Evolutionary conservation across 1,284 basidiomycete species (phyloP).

Genomic region (Uromyces viciae-fabae): DNA sequence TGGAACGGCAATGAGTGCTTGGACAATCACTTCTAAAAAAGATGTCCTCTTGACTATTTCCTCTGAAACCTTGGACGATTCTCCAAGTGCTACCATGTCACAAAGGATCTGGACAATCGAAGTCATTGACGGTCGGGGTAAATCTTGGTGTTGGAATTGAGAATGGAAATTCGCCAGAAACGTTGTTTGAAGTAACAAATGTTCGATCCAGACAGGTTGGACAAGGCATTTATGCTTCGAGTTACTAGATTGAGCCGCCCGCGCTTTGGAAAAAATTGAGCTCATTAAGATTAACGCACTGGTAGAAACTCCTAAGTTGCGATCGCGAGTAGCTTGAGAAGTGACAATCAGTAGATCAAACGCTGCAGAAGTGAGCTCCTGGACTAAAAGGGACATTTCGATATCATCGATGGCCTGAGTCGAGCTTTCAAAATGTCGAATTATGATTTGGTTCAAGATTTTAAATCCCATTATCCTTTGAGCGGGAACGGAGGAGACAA

Average conservation of each 20-base stretch:
- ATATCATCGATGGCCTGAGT: neutral
- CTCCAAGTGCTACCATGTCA: constrained; percentile 21
- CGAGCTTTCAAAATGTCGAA: constrained; percentile 19
- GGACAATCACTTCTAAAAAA: constrained; percentile 33
- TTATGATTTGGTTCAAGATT: constrained; percentile 34
- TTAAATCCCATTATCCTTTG: constrained; percentile 40
- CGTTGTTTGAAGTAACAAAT: constrained; percentile 23
- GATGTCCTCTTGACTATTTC: constrained; percentile 26
- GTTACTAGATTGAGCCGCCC: neutral
- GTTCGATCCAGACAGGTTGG: constrained; percentile 35
- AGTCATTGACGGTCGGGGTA: constrained; percentile 10
- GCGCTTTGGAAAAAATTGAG: constrained; percentile 20
- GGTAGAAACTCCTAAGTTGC: constrained; percentile 29
- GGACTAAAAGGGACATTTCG: neutral
- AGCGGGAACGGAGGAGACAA: constrained; percentile 38
- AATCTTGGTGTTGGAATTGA: constrained; percentile 31
- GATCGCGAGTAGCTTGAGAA: constrained; percentile 31
- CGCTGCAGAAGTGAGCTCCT: constrained; percentile 14
- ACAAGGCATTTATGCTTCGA: constrained; percentile 6
- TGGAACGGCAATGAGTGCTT: constrained; percentile 34
- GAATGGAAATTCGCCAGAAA: constrained; percentile 23
- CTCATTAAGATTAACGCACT: constrained; percentile 26
- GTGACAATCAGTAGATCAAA: constrained; percentile 30
- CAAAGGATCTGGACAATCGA: constrained; percentile 25
- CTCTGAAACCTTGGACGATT: constrained; percentile 25